phyloP scores from a whole-genome alignment of 495 filamentous ascomycete genomes.

The Pyronema omphalodes region DNA sequence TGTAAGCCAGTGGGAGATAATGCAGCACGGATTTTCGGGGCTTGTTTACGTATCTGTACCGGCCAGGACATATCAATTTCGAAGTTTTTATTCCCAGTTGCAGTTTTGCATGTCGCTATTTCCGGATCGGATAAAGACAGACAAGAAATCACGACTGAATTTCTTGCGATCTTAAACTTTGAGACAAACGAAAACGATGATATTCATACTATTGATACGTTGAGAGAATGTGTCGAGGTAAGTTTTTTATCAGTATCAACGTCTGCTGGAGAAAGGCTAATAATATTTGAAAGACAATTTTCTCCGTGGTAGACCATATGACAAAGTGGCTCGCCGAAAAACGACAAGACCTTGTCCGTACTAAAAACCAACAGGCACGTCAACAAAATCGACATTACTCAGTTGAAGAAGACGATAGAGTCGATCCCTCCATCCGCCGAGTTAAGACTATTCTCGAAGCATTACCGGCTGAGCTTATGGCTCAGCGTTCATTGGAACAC shows the following conservation, averaged over 20 bases:
- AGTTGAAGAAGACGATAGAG: constrained; percentile 24
- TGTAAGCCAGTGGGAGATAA: constrained; percentile 51
- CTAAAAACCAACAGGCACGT: constrained; percentile 15
- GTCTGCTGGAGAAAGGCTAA: constrained; percentile 2
- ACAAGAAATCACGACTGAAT: constrained; percentile 47
- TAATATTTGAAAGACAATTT: constrained; percentile 45
- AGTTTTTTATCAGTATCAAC: constrained; percentile 12
- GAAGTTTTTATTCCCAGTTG: constrained; percentile 71
- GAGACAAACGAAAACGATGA: constrained; percentile 26
- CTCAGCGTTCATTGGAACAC: constrained; percentile 71
- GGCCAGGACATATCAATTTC: constrained; percentile 67
- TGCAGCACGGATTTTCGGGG: constrained; percentile 54
- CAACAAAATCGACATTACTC: constrained; percentile 24
- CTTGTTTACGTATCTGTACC: constrained; percentile 49
- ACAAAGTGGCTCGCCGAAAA: constrained; percentile 75
- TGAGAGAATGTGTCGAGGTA: constrained; percentile 71
- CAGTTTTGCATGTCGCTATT: constrained; percentile 59
- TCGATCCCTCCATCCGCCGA: constrained; percentile 28
- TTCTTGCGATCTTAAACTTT: constrained; percentile 44
- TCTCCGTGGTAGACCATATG: constrained; percentile 77
- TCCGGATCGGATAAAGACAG: constrained; percentile 46
- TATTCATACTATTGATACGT: constrained; percentile 24
- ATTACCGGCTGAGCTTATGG: constrained; percentile 73
- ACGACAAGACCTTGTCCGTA: constrained; percentile 30
- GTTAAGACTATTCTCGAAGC: constrained; percentile 45